These are phyloP conservation scores for Aspergillus ellipticus DNA, from an alignment of 495 filamentous ascomycete species.

Conservation along the genomic window DNA sequence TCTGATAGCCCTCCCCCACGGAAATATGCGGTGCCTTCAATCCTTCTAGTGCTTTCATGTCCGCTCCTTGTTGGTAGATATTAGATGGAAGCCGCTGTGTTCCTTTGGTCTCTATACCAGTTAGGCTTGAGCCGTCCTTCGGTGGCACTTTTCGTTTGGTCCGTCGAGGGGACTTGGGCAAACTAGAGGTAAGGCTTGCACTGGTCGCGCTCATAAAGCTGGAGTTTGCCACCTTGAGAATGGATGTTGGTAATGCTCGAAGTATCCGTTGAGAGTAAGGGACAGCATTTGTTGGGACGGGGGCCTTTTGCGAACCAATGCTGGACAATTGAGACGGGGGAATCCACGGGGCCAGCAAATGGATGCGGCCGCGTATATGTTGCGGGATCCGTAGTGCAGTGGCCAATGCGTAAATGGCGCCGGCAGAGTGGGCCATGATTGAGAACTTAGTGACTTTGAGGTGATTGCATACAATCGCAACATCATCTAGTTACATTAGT, in stretches of 20 bases:
- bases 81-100: slow-evolving; percentile 55
- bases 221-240: slow-evolving; percentile 90
- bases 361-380: slow-evolving; percentile 90
- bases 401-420: slow-evolving; percentile 94
- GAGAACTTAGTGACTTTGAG: slow-evolving; percentile 96
- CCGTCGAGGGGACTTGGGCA: slow-evolving; percentile 68
- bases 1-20: slow-evolving; percentile 15
- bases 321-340: slow-evolving; percentile 93
- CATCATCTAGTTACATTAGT: slow-evolving; percentile 65
- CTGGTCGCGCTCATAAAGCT: slow-evolving; percentile 92
- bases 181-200: slow-evolving; percentile 78
- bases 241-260: slow-evolving; percentile 82
- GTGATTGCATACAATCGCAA: slow-evolving; percentile 88
- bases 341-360: slow-evolving; percentile 96
- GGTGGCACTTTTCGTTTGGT: slow-evolving; percentile 56
- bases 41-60: slow-evolving; percentile 17
- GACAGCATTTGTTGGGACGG: slow-evolving; percentile 75
- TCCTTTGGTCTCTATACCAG: slow-evolving; percentile 13
- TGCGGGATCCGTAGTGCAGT: slow-evolving; percentile 95
- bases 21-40: slow-evolving; percentile 16
- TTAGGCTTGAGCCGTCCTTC: slow-evolving; percentile 35
- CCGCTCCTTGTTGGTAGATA: slow-evolving; percentile 46
- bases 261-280: slow-evolving; percentile 91
- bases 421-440: slow-evolving; percentile 94
- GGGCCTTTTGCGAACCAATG: slow-evolving; percentile 68